These are phyloP conservation scores for Telfairia occidentalis DNA, from an alignment of 331 rosid species.

Conservation along the genomic window DNA sequence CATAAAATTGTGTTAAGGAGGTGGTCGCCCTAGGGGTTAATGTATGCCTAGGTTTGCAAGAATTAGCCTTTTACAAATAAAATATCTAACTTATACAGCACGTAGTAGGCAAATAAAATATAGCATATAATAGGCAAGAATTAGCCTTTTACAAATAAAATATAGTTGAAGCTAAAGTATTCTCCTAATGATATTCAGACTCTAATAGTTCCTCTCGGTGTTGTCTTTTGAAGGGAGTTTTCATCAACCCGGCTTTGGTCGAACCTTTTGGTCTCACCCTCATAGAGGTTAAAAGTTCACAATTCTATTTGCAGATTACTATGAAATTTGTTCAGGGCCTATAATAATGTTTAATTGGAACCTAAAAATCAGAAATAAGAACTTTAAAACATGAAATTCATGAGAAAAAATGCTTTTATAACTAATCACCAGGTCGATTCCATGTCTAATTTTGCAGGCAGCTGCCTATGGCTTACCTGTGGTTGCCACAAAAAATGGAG, in stretches of 20 bases:
- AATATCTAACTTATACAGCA: background rate
- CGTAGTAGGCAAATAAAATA: background rate
- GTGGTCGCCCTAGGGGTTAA: background rate
- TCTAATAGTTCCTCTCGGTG: background rate
- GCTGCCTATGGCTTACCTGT: slow-evolving; percentile 54
- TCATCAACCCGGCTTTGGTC: slow-evolving; percentile 51
- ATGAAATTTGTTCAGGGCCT: background rate
- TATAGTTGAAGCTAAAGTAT: background rate
- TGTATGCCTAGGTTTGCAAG: background rate
- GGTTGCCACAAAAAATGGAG: slow-evolving; percentile 49
- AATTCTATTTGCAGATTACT: background rate
- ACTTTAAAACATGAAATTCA: background rate
- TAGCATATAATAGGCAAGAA: too few relatives aligned
- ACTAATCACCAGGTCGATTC: background rate
- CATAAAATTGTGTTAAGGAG: background rate
- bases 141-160: background rate
- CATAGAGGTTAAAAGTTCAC: slow-evolving; percentile 30
- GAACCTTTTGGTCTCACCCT: slow-evolving; percentile 56
- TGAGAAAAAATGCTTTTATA: background rate
- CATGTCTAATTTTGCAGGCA: slow-evolving; percentile 27
- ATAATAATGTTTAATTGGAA: background rate
- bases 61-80: background rate
- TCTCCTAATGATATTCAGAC: background rate
- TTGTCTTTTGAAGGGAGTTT: slow-evolving; percentile 40
- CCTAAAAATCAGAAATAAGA: background rate